Percentiles rank a stretch among this genome's conserved stretches.
phyloP scores from a whole-genome alignment of 2,329 filamentous ascomycete genomes.

The Clonostachys byssicola region DNA sequence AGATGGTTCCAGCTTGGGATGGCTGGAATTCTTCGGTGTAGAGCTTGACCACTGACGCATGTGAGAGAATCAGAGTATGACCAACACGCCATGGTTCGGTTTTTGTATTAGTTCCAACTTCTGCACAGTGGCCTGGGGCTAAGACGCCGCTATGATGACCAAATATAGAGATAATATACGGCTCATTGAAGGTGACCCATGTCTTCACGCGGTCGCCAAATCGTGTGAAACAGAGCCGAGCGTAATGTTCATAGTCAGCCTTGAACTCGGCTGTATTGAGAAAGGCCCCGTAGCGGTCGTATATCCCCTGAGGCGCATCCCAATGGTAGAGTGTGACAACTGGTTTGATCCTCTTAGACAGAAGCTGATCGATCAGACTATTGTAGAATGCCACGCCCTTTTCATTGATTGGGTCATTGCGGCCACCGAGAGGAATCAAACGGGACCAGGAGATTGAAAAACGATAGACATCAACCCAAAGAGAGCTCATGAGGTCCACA shows the following conservation, averaged over 20 bases:
- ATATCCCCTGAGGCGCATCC: conserved; percentile 76
- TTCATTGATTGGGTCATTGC: conserved; percentile 76
- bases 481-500: conserved; percentile 69
- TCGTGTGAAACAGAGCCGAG: conserved; percentile 69
- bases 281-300: conserved; percentile 78
- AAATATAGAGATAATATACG: conserved; percentile 78
- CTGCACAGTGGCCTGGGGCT: conserved; percentile 64
- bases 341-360: conserved; percentile 71
- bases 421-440: conserved; percentile 81
- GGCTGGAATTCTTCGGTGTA: conserved; percentile 81
- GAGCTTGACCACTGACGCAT: conserved; percentile 74
- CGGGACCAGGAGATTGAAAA: conserved; percentile 85
- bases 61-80: conserved; percentile 75
- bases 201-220: conserved; percentile 72
- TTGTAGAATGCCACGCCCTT: conserved; percentile 74
- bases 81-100: conserved; percentile 81
- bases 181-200: conserved; percentile 92
- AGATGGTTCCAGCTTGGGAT: conserved; percentile 70
- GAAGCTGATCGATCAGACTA: conserved; percentile 73
- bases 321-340: conserved; percentile 88
- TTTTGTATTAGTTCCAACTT: conserved; percentile 9
- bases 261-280: conserved; percentile 80
- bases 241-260: conserved; percentile 75
- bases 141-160: conserved; percentile 76
- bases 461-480: conserved; percentile 72